These are phyloP conservation scores for Aspergillus unguis DNA, from an alignment of 2,329 filamentous ascomycete genomes.

Conservation along the genomic window DNA sequence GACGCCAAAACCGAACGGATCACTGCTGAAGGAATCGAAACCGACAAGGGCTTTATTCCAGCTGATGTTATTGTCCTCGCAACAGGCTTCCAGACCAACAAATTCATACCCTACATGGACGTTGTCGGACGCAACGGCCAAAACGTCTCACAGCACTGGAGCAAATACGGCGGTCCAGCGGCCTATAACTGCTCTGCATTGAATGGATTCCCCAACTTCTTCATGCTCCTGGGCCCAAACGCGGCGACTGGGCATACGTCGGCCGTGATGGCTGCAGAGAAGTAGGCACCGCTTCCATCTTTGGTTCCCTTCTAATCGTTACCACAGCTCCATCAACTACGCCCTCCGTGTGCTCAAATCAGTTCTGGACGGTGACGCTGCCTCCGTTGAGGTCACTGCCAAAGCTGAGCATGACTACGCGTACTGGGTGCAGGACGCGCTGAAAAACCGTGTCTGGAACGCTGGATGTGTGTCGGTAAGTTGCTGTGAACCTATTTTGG, in stretches of 20 bases:
- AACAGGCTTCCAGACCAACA: slow-evolving; percentile 27
- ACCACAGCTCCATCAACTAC: slow-evolving; percentile 51
- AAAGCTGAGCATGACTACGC: slow-evolving; percentile 47
- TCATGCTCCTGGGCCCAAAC: slow-evolving; percentile 33
- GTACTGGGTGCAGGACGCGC: slow-evolving; percentile 43
- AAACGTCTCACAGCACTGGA: slow-evolving; percentile 25
- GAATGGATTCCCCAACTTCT: slow-evolving; percentile 48
- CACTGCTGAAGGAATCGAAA: slow-evolving; percentile 38
- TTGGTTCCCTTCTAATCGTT: background rate
- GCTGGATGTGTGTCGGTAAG: slow-evolving; percentile 32
- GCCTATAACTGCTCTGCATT: slow-evolving; percentile 59
- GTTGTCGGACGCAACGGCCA: slow-evolving; percentile 23
- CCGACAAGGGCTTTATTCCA: slow-evolving; percentile 19
- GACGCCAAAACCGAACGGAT: slow-evolving; percentile 49
- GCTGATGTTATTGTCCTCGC: slow-evolving; percentile 28
- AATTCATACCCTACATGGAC: slow-evolving; percentile 23
- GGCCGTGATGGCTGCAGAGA: slow-evolving; percentile 59
- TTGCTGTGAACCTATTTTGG: background rate
- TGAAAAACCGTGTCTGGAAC: slow-evolving; percentile 48
- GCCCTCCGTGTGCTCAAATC: slow-evolving; percentile 57
- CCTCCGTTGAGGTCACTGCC: slow-evolving; percentile 45
- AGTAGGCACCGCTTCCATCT: slow-evolving; percentile 26
- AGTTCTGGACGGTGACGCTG: slow-evolving; percentile 45
- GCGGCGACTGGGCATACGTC: slow-evolving; percentile 42
- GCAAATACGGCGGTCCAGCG: slow-evolving; percentile 51